A percentile compares a stretch with the other conserved stretches of the same genome.
These are phyloP conservation scores for Isatis tinctoria DNA, from an alignment of 345 rosid genomes.

Conservation along the genomic window DNA sequence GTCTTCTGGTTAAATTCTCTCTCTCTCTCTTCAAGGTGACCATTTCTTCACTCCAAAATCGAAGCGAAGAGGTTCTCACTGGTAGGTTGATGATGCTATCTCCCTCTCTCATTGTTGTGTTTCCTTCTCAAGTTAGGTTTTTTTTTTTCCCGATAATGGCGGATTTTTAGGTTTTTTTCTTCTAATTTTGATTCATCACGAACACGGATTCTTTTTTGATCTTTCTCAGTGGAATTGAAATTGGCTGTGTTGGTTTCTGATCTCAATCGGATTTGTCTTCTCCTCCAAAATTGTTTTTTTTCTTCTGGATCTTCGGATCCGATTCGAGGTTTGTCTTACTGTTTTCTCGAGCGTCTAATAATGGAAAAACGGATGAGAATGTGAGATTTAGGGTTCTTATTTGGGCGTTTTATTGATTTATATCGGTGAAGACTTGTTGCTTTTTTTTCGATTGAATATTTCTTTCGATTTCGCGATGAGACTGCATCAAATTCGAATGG, in stretches of 20 bases:
- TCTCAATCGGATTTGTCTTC: constrained; percentile 20
- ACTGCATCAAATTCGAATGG: background rate
- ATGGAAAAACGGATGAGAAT: constrained; percentile 9
- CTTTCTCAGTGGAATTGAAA: no score
- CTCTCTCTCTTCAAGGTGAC: constrained; percentile 30
- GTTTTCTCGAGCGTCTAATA: background rate
- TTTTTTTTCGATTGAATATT: background rate
- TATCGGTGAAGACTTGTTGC: background rate
- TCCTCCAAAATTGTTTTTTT: background rate
- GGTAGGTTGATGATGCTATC: constrained; percentile 27
- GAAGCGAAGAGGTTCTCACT: constrained; percentile 28
- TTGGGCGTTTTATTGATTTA: background rate
- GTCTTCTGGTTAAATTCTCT: constrained; percentile 15
- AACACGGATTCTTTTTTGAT: background rate
- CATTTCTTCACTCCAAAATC: constrained; percentile 47
- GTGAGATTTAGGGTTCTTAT: constrained; percentile 21
- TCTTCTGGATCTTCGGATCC: constrained; percentile 18
- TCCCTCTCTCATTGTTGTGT: background rate
- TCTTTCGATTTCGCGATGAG: background rate
- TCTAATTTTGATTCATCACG: background rate
- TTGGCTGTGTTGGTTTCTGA: background rate
- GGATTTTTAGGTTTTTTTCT: background rate
- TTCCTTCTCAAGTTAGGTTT: background rate
- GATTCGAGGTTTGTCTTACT: background rate
- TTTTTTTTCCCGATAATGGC: background rate